Base-by-base conservation (phyloP, 2,329 filamentous ascomycete species). In the Penicillium thymicola region DNA sequence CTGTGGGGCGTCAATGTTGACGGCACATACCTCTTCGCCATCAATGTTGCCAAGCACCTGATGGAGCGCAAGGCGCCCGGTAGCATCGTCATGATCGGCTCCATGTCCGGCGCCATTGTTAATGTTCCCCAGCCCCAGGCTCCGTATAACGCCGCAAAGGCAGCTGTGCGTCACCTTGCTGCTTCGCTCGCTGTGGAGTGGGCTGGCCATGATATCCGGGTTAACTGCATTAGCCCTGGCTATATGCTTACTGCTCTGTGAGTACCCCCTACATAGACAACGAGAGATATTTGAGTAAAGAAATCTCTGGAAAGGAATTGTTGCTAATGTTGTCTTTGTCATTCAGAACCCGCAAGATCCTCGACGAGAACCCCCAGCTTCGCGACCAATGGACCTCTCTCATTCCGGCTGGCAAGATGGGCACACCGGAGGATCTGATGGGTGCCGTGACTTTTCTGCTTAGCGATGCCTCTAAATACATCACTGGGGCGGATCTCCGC, bases 181-280 rank as follows among this genome's bases (percentile, higher is more conserved):
- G 84, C 89, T 37, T 94, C 89, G 62, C 81, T 97, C 67, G 92
- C 92, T 36, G 92, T 97, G 49, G 94, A 97, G 76, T 97, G 94
- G 93, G 92, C 93, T 0, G 82, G 87, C 65, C 85, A 88, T 37
- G 88, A 88, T 64, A 96, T 97, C 70, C 85, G 93, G 36, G 93
- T 97, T 65, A 97, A 97, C 79, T 94, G 90, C 76, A 94, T 97
- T 72, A 92, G 88, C 30, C 93, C 93, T 0, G 93, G 94, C 43
- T 97, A 97, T 77, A 97, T 97, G 93, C 79, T 96, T 64, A 97
- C 93, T 16, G 89, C 92, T 57, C 78, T 97, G 89, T 93, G 81
- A 84, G 89, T 58, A n/a, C 25, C 23, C 8, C 16, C 11, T 25
- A 8, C 9, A 6, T 18, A 8, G 2, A 32, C 10, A 9, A 25